Conservation (phyloP, 208 protist genomes). For the Eutreptiella sp. region DNA sequence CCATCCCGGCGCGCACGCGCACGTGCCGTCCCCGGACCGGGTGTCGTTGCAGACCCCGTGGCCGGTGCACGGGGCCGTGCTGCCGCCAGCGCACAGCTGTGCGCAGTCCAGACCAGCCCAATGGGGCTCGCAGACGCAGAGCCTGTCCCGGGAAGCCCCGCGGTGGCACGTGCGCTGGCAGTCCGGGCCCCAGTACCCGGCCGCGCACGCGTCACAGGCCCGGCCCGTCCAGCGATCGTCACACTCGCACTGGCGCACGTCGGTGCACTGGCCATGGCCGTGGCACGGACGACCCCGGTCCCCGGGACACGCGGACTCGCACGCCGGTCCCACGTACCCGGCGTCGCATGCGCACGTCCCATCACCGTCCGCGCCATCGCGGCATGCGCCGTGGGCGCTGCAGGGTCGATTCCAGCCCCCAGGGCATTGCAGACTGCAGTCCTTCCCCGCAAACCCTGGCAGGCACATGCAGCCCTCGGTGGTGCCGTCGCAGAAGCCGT, state of each 20-base stretch:
- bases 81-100: conserved; percentile 9
- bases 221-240: conserved; percentile 13
- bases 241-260: conserved; percentile 12
- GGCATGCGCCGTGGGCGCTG: conserved; percentile 12
- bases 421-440: background rate
- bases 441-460: background rate
- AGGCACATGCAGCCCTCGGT: background rate
- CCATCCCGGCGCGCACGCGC: conserved; percentile 21
- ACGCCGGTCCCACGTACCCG: conserved; percentile 1
- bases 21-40: conserved; percentile 21
- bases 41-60: conserved; percentile 24
- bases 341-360: background rate
- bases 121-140: background rate
- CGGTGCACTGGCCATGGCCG: conserved; percentile 26
- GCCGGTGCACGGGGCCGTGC: conserved; percentile 5
- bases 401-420: background rate
- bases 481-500: conserved; percentile 23
- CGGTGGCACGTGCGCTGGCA: conserved; percentile 18
- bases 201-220: conserved; percentile 14
- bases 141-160: background rate
- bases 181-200: conserved; percentile 17
- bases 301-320: conserved; percentile 23
- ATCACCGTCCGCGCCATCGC: conserved; percentile 11
- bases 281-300: conserved; percentile 10
- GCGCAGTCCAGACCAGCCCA: background rate